Evolutionary conservation across 2,329 filamentous ascomycete genomes (phyloP).

Genomic region (Trichoderma lentiforme): DNA sequence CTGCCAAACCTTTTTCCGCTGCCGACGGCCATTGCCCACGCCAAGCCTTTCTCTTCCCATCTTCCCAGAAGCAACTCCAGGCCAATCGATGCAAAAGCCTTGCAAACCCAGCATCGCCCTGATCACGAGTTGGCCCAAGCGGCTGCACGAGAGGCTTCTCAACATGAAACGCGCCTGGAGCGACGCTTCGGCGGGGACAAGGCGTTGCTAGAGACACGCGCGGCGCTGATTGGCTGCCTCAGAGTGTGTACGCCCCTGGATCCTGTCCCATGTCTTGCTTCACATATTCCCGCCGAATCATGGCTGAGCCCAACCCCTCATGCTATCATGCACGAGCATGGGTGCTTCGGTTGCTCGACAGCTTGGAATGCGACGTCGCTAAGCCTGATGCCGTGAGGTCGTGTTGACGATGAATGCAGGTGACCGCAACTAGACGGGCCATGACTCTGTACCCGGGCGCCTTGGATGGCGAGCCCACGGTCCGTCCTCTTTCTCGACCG

Average conservation of each 20-base stretch:
- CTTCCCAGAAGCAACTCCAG: background rate
- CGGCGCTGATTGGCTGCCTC: conserved; percentile 23
- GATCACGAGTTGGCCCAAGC: background rate
- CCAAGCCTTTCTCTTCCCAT: background rate
- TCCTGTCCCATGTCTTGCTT: conserved; percentile 20
- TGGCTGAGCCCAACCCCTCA: conserved; percentile 11
- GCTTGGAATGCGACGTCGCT: conserved; percentile 9
- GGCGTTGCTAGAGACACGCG: conserved; percentile 35
- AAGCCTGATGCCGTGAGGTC: conserved; percentile 10
- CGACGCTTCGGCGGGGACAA: conserved; percentile 28
- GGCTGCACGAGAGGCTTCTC: conserved; percentile 28
- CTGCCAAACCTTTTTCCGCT: conserved; percentile 11
- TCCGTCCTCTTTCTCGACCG: background rate
- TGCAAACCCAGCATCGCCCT: background rate
- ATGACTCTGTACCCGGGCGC: conserved; percentile 4
- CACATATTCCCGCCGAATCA: conserved; percentile 12
- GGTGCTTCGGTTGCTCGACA: conserved; percentile 4
- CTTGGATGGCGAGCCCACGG: conserved; percentile 4
- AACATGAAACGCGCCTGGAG: conserved; percentile 50
- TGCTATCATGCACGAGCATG: conserved; percentile 1
- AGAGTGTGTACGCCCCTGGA: conserved; percentile 22
- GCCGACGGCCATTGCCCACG: background rate
- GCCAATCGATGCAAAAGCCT: background rate
- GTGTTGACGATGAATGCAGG: conserved; percentile 14
- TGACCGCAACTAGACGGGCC: conserved; percentile 11